Base-by-base conservation (phyloP, 805 yeast genomes). In the Kuraishia cidri region DNA sequence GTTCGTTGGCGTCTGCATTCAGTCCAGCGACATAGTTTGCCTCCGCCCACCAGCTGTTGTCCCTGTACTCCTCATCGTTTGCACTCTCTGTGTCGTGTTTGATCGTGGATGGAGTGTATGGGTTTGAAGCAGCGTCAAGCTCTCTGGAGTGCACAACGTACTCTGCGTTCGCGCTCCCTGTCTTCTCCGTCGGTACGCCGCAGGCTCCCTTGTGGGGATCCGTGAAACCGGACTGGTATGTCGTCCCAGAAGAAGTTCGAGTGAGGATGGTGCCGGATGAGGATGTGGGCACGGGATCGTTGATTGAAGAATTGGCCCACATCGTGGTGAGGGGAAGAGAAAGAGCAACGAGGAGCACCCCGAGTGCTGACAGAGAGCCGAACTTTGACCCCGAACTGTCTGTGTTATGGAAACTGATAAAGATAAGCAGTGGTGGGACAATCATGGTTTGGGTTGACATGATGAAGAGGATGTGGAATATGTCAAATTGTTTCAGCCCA, bases 391-490 rank as follows among this genome's bases (percentile, higher is more conserved):
- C 42, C 28, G 46, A 44, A 16, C 54, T 35, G 15, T 55, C 44
- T 21, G 61, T 46, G 2, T 67, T 58, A 35, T 68, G 70, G 37
- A 52, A 57, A 15, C 79, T 71, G 22, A 77, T 47, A 29, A 86
- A 64, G 21, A 80, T 71, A 31, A 90, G 44, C 8, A 78, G 54
- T 0, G 92, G 72, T 3, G 97, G 97, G 13, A 85, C 58, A 7
- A 87, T 52, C 67, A 88, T 70, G 0, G 95, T 77, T 54, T 92
- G 97, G 10, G 75, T 57, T 1, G 85, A 62, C 90, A 84, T 84
- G 34, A 88, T 79, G 37, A 85, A 57, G 29, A 92, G 56, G 23
- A 87, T 74, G 51, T 86, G 95, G 51, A 83, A 73, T 17, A 83
- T 75, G 40, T 80, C 88, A 47, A 88, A 85, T 50, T 85, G 95